Base-by-base conservation (phyloP, 1,284 basidiomycete genomes). In the Trichosporon inkin region DNA sequence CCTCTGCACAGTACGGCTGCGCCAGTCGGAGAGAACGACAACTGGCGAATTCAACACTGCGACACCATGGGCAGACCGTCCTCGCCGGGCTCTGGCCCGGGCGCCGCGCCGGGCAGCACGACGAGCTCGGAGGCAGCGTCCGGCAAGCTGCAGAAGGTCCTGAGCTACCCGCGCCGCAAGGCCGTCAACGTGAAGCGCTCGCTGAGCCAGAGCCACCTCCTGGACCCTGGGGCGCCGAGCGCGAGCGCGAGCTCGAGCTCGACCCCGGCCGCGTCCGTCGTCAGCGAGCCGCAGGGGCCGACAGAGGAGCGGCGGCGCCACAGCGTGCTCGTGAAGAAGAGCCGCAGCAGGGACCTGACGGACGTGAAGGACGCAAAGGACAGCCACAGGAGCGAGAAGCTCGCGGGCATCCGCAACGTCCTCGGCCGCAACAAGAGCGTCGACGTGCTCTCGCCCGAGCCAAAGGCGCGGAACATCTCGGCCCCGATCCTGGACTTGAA, bases 141-240 rank as follows among this genome's bases (percentile, higher is more conserved):
- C 14, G 44, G 28, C 14, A 49, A 49, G 44, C 44, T 49, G 17
- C 17, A 49, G 24, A 49, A 49, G 22, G 44, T 19, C 14, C 44
- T 49, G 22, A 28, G n/a, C 22, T 49, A 49, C n/a, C 44, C 44
- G 14, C 24, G 22, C 11, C 44, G 44, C 44, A 49, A 49, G 44
- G 44, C 44, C 22, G 44, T 49, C 6, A 19, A 49, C 44, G 44
- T 49, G 14, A 49, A 49, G 44, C 44, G 44, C 24, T 49, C 44
- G 24, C 24, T 49, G 24, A 49, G 44, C 44, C 44, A 49, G 44
- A 49, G 24, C 44, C 24, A 49, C 16, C 44, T 49, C 8, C 40
- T 41, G 5, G 38, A 40, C 40, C 10, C 40, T 2, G 14, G 6
- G 28, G 8, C 28, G 8, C 28, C 28, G 8, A 32, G 28, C 28